Evolutionary conservation across 495 filamentous ascomycete genomes (phyloP).

Genomic region (Aeminium ludgeri): DNA sequence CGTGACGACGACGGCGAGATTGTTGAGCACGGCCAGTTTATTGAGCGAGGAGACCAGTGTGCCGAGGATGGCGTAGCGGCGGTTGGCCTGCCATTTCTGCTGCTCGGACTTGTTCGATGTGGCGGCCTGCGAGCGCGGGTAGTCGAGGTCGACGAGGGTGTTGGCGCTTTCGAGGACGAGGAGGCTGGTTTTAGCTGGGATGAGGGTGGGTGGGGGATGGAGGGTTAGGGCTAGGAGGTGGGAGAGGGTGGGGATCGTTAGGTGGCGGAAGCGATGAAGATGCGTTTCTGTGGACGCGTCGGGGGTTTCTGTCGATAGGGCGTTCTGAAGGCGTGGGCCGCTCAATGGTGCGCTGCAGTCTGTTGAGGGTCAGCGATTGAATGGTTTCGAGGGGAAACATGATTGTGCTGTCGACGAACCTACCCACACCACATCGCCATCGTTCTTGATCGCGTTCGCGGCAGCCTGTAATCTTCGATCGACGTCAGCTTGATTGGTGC

Average conservation of each 20-base stretch:
- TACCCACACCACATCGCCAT: slow-evolving; percentile 65
- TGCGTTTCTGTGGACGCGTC: too few relatives aligned
- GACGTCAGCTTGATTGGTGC: background rate
- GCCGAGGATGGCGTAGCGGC: slow-evolving; percentile 45
- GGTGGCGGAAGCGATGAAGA: slow-evolving; percentile 20
- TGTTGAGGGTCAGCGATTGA: slow-evolving; percentile 4
- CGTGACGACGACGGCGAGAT: slow-evolving; percentile 50
- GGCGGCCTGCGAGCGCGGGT: slow-evolving; percentile 23
- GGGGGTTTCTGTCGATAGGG: too few relatives aligned
- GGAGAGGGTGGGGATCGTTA: slow-evolving; percentile 39
- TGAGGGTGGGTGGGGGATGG: slow-evolving; percentile 41
- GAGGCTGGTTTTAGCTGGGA: slow-evolving; percentile 41
- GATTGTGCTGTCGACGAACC: slow-evolving; percentile 36
- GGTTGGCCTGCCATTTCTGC: slow-evolving; percentile 39
- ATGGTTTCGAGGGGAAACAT: slow-evolving; percentile 14
- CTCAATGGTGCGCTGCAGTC: background rate
- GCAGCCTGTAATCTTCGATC: slow-evolving; percentile 46
- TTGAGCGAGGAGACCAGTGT: slow-evolving; percentile 40
- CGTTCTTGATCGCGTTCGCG: slow-evolving; percentile 42
- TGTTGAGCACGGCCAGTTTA: slow-evolving; percentile 49
- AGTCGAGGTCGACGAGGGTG: slow-evolving; percentile 54
- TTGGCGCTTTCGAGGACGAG: slow-evolving; percentile 67
- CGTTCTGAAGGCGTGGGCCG: too few relatives aligned
- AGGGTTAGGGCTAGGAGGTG: slow-evolving; percentile 61
- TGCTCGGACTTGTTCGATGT: slow-evolving; percentile 26